phyloP scores from a whole-genome alignment of 179 eudicot genomes.

The Heliamphora pulchella region DNA sequence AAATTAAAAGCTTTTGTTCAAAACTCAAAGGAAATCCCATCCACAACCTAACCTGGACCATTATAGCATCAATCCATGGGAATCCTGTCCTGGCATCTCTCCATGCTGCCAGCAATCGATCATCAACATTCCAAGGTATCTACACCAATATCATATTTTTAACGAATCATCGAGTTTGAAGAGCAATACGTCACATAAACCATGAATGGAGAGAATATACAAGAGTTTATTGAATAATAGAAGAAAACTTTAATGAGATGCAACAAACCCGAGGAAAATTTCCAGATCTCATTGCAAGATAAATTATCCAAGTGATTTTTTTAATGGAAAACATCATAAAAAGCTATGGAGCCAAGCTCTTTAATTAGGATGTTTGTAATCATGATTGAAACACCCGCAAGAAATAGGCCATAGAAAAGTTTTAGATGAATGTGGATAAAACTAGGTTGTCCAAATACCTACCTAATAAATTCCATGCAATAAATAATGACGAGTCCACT shows the following conservation, averaged over 20 bases:
- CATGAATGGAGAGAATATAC: not conserved
- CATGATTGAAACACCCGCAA: not conserved
- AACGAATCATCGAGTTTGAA: not conserved
- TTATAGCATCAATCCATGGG: conserved; percentile 96
- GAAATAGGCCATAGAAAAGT: not conserved
- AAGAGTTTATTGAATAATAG: not conserved
- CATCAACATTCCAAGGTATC: conserved; percentile 84
- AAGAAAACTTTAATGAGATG: not conserved
- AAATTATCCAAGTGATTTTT: not conserved
- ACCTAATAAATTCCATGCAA: not conserved
- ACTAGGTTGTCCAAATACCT: too few relatives aligned
- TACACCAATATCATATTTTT: conserved; percentile 19
- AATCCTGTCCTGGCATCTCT: conserved; percentile 90
- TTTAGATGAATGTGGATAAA: not conserved
- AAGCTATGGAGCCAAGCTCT: not conserved
- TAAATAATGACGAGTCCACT: too few relatives aligned
- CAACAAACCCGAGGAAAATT: not conserved
- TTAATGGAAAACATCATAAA: conserved; percentile 1
- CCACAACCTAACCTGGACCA: conserved; percentile 64
- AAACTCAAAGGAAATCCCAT: not conserved
- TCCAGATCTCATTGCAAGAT: not conserved
- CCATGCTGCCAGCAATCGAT: conserved; percentile 70
- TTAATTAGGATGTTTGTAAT: not conserved
- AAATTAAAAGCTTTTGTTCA: not conserved
- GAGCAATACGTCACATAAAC: not conserved